Evolutionary conservation across 768 basidiomycete genomes (phyloP), one percentile per base, ranked within the genome.

Genomic region (Mycena leptocephala): DNA sequence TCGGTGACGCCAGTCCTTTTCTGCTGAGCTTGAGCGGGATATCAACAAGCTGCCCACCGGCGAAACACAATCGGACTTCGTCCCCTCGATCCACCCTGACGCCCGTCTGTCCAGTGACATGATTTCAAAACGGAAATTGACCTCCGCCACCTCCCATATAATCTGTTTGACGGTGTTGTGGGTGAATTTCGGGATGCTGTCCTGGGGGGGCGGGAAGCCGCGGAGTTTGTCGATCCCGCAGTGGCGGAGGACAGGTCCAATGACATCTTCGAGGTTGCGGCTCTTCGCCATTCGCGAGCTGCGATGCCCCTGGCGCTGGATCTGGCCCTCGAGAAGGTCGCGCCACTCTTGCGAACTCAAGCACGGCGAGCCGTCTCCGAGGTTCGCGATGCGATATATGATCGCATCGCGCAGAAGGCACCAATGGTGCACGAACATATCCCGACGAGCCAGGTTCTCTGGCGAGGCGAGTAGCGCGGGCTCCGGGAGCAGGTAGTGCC

Each of bases 341-440:
- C 56, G 43, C 68, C 68, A 70, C 24, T 70, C 68, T 56, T 70
- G 68, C 30, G 41, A 43, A 18, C 30, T 59, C 55, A 70, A 41
- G 10, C 35, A 33, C 24, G 37, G n/a, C n/a, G n/a, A n/a, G n/a
- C n/a, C n/a, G n/a, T n/a, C 18, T 32, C 37, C 9, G 26, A n/a
- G 26, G 18, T 41, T 26, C 22, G 28, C 16, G 39, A 70, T 59
- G 30, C 59, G 37, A 11, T 39, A 61, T 1, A 59, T 5, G 56
- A 70, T 24, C 5, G 43, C 30, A 14, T 70, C 68, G 2, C 26
- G 11, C n/a, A 70, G 41, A 13, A 70, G 41, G 28, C 16, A 18
- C 67, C 67, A 68, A 11, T 68, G 48, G 10, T 51, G 37, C 9
- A 68, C 4, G 26, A 51, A 41, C 35, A 20, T 39, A 26, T 56